Evolutionary conservation across 1,284 basidiomycete genomes (phyloP).

Genomic region (Baeospora myosura): DNA sequence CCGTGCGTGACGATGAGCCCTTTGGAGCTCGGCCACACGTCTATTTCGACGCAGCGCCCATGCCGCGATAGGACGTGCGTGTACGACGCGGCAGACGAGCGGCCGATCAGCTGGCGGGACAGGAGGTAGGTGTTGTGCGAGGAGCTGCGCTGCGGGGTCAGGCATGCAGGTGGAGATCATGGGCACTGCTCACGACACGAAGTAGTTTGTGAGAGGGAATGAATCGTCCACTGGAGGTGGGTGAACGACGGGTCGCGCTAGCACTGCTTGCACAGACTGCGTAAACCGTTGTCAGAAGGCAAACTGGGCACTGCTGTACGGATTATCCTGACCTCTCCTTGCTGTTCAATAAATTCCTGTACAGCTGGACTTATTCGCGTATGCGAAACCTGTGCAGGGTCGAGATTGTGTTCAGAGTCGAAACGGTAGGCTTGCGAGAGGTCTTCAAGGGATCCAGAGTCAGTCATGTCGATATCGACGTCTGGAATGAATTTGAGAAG

Average conservation of each 20-base stretch:
- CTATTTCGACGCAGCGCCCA: constrained; percentile 62
- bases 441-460: not conserved
- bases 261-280: constrained; percentile 29
- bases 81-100: constrained; percentile 47
- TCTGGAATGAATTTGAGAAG: too few species aligned
- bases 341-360: constrained; percentile 20
- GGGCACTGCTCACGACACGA: constrained; percentile 43
- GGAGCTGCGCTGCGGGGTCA: constrained; percentile 51
- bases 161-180: constrained; percentile 43
- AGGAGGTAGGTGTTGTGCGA: constrained; percentile 66
- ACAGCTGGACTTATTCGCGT: constrained; percentile 20
- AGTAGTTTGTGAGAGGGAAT: constrained; percentile 45
- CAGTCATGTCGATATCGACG: too few species aligned
- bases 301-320: not conserved
- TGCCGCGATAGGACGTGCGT: constrained; percentile 46
- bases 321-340: constrained; percentile 19
- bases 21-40: constrained; percentile 54
- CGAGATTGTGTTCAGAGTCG: constrained; percentile 7
- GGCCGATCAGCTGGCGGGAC: constrained; percentile 51
- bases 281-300: constrained; percentile 1
- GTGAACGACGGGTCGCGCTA: constrained; percentile 28
- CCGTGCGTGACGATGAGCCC: constrained; percentile 59
- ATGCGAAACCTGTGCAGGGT: constrained; percentile 4
- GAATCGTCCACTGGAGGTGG: constrained; percentile 32
- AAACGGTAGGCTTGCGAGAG: constrained; percentile 3